Evolutionary conservation across 2,329 filamentous ascomycete genomes (phyloP).

Genomic region (Ceratocystis destructans): DNA sequence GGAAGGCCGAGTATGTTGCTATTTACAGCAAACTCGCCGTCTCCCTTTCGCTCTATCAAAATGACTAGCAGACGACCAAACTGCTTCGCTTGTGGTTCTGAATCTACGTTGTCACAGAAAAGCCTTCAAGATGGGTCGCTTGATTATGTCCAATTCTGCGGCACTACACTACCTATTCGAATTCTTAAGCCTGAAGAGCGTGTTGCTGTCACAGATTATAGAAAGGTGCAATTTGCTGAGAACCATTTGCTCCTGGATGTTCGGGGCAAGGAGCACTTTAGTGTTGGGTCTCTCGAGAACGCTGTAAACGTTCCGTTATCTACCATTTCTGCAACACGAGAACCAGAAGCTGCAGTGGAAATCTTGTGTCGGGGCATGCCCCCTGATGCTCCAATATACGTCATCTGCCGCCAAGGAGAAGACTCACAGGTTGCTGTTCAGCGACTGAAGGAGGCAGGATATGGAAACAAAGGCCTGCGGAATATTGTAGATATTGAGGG

Average conservation of each 20-base stretch:
- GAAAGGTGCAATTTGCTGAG: constrained; percentile 18
- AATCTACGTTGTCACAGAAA: constrained; percentile 47
- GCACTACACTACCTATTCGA: constrained; percentile 39
- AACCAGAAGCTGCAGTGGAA: constrained; percentile 19
- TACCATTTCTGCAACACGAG: constrained; percentile 38
- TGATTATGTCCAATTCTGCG: constrained; percentile 82
- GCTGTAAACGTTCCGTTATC: constrained; percentile 55
- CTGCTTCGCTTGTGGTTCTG: constrained; percentile 63
- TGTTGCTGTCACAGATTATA: constrained; percentile 50
- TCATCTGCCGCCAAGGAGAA: constrained; percentile 63
- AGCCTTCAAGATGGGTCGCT: constrained; percentile 50
- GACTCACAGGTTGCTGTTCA: constrained; percentile 60
- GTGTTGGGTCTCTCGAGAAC: constrained; percentile 60
- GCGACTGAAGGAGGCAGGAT: constrained; percentile 48
- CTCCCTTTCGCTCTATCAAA: constrained; percentile 57
- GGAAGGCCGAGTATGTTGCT: constrained; percentile 30
- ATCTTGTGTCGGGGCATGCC: constrained; percentile 32
- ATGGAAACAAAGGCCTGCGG: constrained; percentile 38
- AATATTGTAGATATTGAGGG: constrained; percentile 59
- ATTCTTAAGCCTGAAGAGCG: constrained; percentile 51
- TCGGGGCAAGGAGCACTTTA: constrained; percentile 70
- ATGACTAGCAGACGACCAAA: constrained; percentile 54
- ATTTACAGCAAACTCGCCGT: constrained; percentile 33
- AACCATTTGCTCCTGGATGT: constrained; percentile 62
- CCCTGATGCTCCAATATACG: constrained; percentile 44